These are phyloP conservation scores for Nicotiana tomentosiformis DNA, from an alignment of 257 asterid genomes.

Conservation along the genomic window DNA sequence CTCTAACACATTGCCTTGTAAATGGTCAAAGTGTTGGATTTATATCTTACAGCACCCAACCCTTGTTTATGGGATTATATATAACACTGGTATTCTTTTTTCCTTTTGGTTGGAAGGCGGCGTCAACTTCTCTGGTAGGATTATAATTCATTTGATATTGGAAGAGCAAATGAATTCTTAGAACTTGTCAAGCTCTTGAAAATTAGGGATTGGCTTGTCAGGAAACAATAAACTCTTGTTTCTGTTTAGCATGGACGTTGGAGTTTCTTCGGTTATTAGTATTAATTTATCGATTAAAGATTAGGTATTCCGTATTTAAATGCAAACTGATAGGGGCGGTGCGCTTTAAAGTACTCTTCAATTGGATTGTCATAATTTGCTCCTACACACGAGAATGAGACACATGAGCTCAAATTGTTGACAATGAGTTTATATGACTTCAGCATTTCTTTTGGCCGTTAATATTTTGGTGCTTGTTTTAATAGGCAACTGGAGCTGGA, in stretches of 20 bases:
- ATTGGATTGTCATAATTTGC: background rate
- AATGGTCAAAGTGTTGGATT: background rate
- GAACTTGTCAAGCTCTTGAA: background rate
- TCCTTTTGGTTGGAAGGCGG: background rate
- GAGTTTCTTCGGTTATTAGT: background rate
- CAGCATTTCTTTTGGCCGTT: background rate
- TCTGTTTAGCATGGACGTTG: background rate
- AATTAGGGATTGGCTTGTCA: background rate
- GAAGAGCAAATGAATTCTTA: background rate
- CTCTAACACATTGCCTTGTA: background rate
- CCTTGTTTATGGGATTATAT: background rate
- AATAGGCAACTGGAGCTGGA: slow-evolving; percentile 82
- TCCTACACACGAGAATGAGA: background rate
- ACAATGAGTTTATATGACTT: background rate
- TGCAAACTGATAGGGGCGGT: background rate
- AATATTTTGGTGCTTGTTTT: background rate
- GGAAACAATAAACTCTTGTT: background rate
- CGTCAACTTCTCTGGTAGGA: background rate
- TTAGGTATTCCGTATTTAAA: background rate
- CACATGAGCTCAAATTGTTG: background rate
- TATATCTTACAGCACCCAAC: background rate
- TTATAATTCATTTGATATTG: background rate
- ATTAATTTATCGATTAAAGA: background rate
- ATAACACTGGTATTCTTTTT: background rate
- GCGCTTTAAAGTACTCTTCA: background rate